Conservation (phyloP, 2,329 filamentous ascomycete genomes). For the Fusarium brachygibbosum region DNA sequence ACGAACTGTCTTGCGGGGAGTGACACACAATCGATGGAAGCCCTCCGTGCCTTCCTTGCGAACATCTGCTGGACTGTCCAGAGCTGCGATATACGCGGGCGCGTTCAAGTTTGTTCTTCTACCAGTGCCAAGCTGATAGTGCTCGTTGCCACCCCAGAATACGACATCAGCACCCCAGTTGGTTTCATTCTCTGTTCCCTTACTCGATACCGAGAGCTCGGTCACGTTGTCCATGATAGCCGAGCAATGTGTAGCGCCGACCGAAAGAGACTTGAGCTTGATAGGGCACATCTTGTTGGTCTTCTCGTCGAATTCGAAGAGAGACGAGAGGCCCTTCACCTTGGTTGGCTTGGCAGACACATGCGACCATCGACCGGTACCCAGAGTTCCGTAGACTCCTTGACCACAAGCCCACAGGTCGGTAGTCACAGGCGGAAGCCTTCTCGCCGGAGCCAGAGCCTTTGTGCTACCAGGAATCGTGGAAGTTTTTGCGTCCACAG, state of each 20-base stretch:
- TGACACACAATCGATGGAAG: slow-evolving; percentile 82
- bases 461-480: slow-evolving; percentile 30
- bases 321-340: slow-evolving; percentile 83
- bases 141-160: slow-evolving; percentile 96
- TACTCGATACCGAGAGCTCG: slow-evolving; percentile 67
- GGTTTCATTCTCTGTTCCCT: slow-evolving; percentile 74
- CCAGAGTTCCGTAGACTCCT: slow-evolving; percentile 86
- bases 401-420: slow-evolving; percentile 91
- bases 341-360: slow-evolving; percentile 82
- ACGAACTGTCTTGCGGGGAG: slow-evolving; percentile 78
- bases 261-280: slow-evolving; percentile 77
- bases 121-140: slow-evolving; percentile 92
- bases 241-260: slow-evolving; percentile 84
- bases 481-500: slow-evolving; percentile 78
- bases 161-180: slow-evolving; percentile 92
- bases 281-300: slow-evolving; percentile 79
- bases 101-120: slow-evolving; percentile 83
- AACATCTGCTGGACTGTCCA: slow-evolving; percentile 74
- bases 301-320: slow-evolving; percentile 89
- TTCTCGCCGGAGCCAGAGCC: slow-evolving; percentile 50
- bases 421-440: slow-evolving; percentile 50
- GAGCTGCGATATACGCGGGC: slow-evolving; percentile 82
- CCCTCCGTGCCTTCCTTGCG: slow-evolving; percentile 72
- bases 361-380: slow-evolving; percentile 91
- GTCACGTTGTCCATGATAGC: slow-evolving; percentile 88